Evolutionary conservation across 2,329 filamentous ascomycete species (phyloP), one percentile per base, ranked within the genome.

Genomic region (Cladosporium sp.): DNA sequence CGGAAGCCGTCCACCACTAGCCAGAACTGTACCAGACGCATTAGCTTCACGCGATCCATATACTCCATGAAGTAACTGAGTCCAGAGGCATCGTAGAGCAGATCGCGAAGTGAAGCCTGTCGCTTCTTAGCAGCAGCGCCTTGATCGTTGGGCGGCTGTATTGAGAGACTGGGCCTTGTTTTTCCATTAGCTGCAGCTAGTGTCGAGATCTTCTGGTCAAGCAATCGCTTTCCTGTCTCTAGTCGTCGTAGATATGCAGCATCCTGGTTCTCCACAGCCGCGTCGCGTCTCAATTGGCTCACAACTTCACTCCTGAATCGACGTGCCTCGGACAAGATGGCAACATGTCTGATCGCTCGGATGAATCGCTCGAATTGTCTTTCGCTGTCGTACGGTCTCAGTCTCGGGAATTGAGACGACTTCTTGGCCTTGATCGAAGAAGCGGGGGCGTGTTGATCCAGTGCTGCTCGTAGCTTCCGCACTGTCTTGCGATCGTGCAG

Each of bases 51-150:
- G 51, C 95, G 89, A 76, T 99, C 95, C 95, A 99, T 99, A 74
- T 93, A 98, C 76, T 99, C 95, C 95, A 99, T 99, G 80, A 99
- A 98, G 76, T 97, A 99, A 2, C 95, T 98, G 10, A 99, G 83
- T 0, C 92, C 94, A 1, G 94, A 91, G 2, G 95, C 87, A 77
- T 96, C 93, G 71, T 93, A 90, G 66, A 99, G 84, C n/a, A 99
- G 84, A 70, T 98, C 93, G 14, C 89, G 87, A 2, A 98, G 82
- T 0, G 91, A 89, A 8, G 90, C 90, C 71, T 91, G 90, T 69
- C 93, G 89, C 47, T 93, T 81, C 54, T 85, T 86, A 1, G 90
- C 90, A n/a, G 85, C 80, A n/a, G 78, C 75, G n/a, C 62, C 51
- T 51, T 68, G 71, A 26, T 59, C 63, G 1, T 67, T 61, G 3